Percentiles rank a stretch among this genome's conserved stretches.
Conservation (phyloP, 2,329 filamentous ascomycete genomes). For the Fusarium setosum region DNA sequence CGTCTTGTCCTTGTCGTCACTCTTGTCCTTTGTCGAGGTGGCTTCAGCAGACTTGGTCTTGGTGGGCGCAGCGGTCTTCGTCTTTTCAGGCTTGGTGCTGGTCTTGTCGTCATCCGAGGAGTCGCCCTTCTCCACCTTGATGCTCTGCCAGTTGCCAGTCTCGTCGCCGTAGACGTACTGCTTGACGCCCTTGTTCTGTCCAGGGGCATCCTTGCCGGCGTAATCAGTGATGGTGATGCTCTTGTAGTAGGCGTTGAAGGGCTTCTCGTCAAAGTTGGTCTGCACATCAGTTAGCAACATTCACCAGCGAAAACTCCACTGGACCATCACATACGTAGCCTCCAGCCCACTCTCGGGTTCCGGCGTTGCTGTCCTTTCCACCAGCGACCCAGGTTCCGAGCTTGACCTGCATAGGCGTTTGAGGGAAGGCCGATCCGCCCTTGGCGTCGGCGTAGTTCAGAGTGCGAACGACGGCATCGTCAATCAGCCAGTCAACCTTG, state of each 20-base stretch:
- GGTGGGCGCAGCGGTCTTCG: background rate
- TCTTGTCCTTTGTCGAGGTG: constrained; percentile 33
- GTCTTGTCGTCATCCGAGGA: constrained; percentile 37
- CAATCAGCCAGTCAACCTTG: constrained; percentile 72
- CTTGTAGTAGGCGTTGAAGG: constrained; percentile 69
- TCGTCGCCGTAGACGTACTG: constrained; percentile 65
- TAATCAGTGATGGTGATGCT: constrained; percentile 65
- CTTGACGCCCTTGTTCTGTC: constrained; percentile 52
- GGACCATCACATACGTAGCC: constrained; percentile 52
- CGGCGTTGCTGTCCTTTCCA: constrained; percentile 67
- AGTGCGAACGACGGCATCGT: constrained; percentile 70
- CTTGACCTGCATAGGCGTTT: constrained; percentile 79
- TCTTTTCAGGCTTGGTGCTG: constrained; percentile 5
- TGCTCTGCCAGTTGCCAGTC: constrained; percentile 62
- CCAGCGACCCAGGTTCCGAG: constrained; percentile 76
- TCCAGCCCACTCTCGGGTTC: constrained; percentile 79
- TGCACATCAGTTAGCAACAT: constrained; percentile 43
- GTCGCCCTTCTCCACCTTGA: constrained; percentile 59
- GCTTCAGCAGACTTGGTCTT: constrained; percentile 20
- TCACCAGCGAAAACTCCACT: too few species aligned
- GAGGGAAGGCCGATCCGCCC: constrained; percentile 71
- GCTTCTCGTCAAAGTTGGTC: constrained; percentile 63
- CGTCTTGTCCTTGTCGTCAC: constrained; percentile 18
- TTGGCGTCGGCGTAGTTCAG: constrained; percentile 69
- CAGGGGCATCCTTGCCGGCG: constrained; percentile 58